Conservation (phyloP, 345 rosid genomes). For the Hibiscus trionum region DNA sequence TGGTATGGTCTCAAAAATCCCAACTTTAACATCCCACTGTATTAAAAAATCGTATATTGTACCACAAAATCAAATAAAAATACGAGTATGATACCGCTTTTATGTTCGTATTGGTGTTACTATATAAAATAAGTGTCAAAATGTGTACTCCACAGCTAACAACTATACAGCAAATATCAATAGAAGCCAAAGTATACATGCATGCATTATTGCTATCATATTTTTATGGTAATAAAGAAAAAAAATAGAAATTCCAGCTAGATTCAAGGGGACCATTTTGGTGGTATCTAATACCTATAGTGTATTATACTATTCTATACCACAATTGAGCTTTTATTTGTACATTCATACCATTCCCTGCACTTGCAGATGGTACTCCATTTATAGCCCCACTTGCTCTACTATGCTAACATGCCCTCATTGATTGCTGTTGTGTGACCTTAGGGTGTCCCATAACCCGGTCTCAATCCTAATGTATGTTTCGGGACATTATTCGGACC, state of each 20-base stretch:
- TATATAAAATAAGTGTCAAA: too few species aligned
- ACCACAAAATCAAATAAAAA: not conserved
- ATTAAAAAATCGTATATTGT: not conserved
- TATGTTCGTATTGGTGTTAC: too few species aligned
- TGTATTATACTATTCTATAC: constrained; percentile 37
- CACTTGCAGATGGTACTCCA: constrained; percentile 18
- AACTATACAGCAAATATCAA: constrained; percentile 19
- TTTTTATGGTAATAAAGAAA: not conserved
- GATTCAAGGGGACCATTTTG: constrained; percentile 37
- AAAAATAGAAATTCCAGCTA: constrained; percentile 31
- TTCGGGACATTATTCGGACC: constrained; percentile 15
- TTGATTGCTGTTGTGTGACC: constrained; percentile 3
- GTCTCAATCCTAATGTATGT: constrained; percentile 5
- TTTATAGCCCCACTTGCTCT: constrained; percentile 21
- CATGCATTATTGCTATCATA: not conserved
- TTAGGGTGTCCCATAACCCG: constrained; percentile 11
- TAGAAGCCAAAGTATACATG: constrained; percentile 6
- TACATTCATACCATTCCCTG: constrained; percentile 16
- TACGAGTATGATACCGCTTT: too few species aligned
- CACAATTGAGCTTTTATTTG: constrained; percentile 21
- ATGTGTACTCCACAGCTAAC: not conserved
- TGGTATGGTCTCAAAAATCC: not conserved
- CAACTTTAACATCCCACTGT: not conserved
- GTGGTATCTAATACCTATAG: constrained; percentile 20
- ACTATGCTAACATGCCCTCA: constrained; percentile 10